Conservation (phyloP, 140 eudicot species). For the Ambrosia hybrid region DNA sequence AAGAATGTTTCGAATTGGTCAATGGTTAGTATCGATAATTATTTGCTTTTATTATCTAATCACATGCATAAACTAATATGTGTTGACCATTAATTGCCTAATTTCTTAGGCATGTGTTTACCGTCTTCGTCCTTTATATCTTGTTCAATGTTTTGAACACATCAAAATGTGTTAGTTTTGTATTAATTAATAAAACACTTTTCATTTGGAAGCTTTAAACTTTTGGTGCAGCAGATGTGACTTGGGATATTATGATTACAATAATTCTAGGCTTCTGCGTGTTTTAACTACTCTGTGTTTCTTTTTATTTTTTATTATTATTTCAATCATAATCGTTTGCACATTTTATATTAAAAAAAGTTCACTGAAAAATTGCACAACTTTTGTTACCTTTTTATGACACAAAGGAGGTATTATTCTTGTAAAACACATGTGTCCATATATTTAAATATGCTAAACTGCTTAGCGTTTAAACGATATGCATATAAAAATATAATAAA, state of each 20-base stretch:
- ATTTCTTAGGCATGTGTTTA: not conserved
- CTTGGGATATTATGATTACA: not conserved
- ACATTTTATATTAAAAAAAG: not conserved
- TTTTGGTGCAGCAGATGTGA: not conserved
- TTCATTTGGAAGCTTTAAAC: not conserved
- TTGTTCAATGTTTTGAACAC: too few relatives aligned
- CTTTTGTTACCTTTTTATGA: conserved; percentile 12
- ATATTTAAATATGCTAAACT: not conserved
- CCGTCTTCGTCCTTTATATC: not conserved
- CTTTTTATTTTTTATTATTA: not conserved
- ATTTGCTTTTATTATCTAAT: too few relatives aligned
- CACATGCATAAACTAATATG: too few relatives aligned
- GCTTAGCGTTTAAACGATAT: not conserved
- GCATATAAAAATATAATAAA: not conserved
- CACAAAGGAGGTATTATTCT: conserved; percentile 3
- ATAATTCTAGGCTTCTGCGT: not conserved
- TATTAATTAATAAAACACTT: not conserved
- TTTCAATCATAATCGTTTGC: not conserved
- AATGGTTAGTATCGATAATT: too few relatives aligned
- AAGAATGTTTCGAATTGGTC: too few relatives aligned
- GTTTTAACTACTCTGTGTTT: not conserved
- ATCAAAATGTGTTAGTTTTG: not conserved
- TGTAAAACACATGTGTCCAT: not conserved
- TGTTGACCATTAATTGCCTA: not conserved
- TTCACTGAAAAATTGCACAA: conserved; percentile 9